Evolutionary conservation across 345 rosid genomes (phyloP).

Genomic region (Gossypioides kirkii): DNA sequence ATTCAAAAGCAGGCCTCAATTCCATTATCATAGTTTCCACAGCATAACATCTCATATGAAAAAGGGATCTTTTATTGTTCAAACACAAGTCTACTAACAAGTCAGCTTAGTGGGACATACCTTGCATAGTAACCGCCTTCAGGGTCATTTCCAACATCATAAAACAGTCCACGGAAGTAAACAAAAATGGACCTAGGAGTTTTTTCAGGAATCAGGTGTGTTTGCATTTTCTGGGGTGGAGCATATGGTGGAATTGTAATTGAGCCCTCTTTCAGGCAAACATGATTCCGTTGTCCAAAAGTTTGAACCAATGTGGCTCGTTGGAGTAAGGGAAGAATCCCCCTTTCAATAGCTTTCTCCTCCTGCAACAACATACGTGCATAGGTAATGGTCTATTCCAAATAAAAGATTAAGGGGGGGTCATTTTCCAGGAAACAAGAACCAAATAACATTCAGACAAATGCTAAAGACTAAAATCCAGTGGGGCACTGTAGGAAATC

Average conservation of each 20-base stretch:
- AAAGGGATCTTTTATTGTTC: not conserved
- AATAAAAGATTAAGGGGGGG: not conserved
- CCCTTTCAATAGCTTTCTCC: slow-evolving; percentile 96
- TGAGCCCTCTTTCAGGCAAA: slow-evolving; percentile 92
- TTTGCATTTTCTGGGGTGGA: slow-evolving; percentile 96
- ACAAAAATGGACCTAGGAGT: slow-evolving; percentile 93
- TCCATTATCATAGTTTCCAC: not conserved
- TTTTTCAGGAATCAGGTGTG: slow-evolving; percentile 76
- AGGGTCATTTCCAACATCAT: slow-evolving; percentile 95
- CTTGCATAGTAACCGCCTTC: slow-evolving; percentile 99
- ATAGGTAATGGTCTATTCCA: not conserved
- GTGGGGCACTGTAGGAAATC: not conserved
- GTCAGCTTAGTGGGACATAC: slow-evolving; percentile 32
- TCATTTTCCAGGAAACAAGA: slow-evolving; percentile 4
- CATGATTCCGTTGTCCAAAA: slow-evolving; percentile 94
- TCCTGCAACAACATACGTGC: slow-evolving; percentile 42
- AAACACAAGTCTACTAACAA: slow-evolving; percentile 4
- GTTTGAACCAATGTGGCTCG: slow-evolving; percentile 98
- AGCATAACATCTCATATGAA: not conserved
- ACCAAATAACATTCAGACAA: not conserved
- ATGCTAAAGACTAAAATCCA: not conserved
- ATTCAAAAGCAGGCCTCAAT: not conserved
- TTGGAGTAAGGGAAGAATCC: slow-evolving; percentile 78
- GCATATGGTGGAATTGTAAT: slow-evolving; percentile 98
- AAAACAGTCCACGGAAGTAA: slow-evolving; percentile 94